phyloP scores from a whole-genome alignment of 2,329 filamentous ascomycete species.

The Colletotrichum sp. region DNA sequence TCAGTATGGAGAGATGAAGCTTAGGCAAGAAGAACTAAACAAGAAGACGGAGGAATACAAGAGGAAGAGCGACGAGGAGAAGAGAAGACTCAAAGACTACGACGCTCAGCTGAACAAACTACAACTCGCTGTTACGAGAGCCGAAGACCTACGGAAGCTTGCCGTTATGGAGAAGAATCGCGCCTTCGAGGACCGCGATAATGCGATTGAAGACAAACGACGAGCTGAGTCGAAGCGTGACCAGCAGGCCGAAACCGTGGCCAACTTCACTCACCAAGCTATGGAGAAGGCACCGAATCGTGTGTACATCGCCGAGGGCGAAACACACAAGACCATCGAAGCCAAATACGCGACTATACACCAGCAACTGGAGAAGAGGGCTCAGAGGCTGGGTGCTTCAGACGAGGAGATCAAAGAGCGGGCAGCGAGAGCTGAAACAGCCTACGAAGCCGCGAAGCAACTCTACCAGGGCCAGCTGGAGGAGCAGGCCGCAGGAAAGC shows the following conservation, averaged over 20 bases:
- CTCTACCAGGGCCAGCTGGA: conserved; percentile 45
- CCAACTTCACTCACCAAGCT: conserved; percentile 61
- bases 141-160: conserved; percentile 53
- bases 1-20: conserved; percentile 57
- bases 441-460: conserved; percentile 43
- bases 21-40: conserved; percentile 56
- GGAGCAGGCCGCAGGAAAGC: conserved; percentile 51
- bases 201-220: conserved; percentile 49
- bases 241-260: conserved; percentile 51
- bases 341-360: conserved; percentile 59
- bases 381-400: conserved; percentile 63
- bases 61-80: conserved; percentile 38
- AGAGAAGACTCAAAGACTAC: conserved; percentile 35
- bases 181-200: conserved; percentile 56
- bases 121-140: conserved; percentile 55
- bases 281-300: conserved; percentile 56
- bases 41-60: conserved; percentile 45
- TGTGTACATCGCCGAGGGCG: conserved; percentile 67
- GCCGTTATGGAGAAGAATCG: conserved; percentile 67
- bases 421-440: conserved; percentile 42
- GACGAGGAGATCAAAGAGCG: conserved; percentile 68
- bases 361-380: conserved; percentile 63
- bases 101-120: conserved; percentile 54
- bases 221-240: conserved; percentile 53
- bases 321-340: conserved; percentile 63